Conservation (phyloP, 2,329 filamentous ascomycete species). For the Exophiala viscosa region DNA sequence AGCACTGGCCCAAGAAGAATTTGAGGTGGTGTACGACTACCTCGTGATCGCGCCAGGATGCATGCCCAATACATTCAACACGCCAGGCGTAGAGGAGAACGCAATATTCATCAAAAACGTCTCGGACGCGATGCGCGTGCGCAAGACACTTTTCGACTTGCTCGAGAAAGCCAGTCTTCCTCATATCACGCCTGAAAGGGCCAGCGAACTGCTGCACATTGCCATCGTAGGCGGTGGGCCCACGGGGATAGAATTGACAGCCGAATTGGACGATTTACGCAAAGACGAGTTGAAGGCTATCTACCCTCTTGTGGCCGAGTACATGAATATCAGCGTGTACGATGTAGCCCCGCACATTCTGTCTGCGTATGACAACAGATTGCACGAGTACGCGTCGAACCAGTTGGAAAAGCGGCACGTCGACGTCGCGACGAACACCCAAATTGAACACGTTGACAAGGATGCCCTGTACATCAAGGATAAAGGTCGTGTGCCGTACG, state of each 20-base stretch:
- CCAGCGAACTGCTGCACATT: slow-evolving; percentile 36
- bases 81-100: slow-evolving; percentile 39
- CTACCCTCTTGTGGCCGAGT: slow-evolving; percentile 40
- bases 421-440: slow-evolving; percentile 37
- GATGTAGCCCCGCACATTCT: slow-evolving; percentile 43
- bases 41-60: slow-evolving; percentile 44
- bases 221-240: slow-evolving; percentile 43
- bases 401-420: slow-evolving; percentile 37
- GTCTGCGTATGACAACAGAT: slow-evolving; percentile 39
- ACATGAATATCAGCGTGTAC: slow-evolving; percentile 42
- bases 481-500: slow-evolving; percentile 35
- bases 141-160: slow-evolving; percentile 28
- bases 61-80: slow-evolving; percentile 40
- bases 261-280: slow-evolving; percentile 44
- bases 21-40: slow-evolving; percentile 42
- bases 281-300: slow-evolving; percentile 37
- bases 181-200: slow-evolving; percentile 29
- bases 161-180: slow-evolving; percentile 38
- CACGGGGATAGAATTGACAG: slow-evolving; percentile 43
- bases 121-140: slow-evolving; percentile 27
- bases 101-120: slow-evolving; percentile 36
- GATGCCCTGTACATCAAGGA: slow-evolving; percentile 37
- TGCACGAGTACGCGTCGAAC: slow-evolving; percentile 42
- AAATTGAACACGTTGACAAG: slow-evolving; percentile 36
- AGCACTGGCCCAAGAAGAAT: slow-evolving; percentile 26